Conservation (phyloP, 2,329 filamentous ascomycete genomes). For the Neonectria sp. region DNA sequence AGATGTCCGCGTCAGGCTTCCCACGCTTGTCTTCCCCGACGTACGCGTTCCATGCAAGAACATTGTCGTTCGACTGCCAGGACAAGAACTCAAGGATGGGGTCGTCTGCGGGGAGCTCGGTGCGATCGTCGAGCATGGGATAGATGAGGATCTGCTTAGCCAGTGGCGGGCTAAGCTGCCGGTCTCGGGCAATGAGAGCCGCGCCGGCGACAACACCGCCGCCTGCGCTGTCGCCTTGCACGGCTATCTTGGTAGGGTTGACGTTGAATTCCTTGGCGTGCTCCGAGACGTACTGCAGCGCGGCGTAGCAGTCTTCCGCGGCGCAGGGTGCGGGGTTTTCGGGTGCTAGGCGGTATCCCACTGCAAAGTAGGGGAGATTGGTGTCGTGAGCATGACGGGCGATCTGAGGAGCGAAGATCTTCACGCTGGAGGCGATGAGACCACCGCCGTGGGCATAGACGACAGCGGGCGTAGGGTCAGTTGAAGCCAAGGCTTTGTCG, state of each 20-base stretch:
- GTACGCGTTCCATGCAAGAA: not conserved
- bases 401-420: constrained; percentile 44
- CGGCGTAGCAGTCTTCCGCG: constrained; percentile 55
- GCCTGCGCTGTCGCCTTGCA: constrained; percentile 45
- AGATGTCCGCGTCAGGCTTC: constrained; percentile 4
- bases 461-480: constrained; percentile 45
- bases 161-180: constrained; percentile 43
- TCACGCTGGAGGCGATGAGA: constrained; percentile 51
- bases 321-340: constrained; percentile 56
- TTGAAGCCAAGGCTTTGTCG: not conserved
- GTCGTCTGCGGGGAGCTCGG: constrained; percentile 18
- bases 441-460: constrained; percentile 60
- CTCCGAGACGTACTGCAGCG: constrained; percentile 43
- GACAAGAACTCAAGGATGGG: constrained; percentile 8
- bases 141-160: constrained; percentile 53
- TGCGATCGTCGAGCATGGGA: constrained; percentile 54
- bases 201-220: constrained; percentile 40
- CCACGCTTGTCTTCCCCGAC: constrained; percentile 5
- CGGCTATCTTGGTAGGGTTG: constrained; percentile 38
- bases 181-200: constrained; percentile 59
- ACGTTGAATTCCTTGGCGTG: constrained; percentile 40
- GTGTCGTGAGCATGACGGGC: constrained; percentile 44
- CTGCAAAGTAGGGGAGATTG: constrained; percentile 53
- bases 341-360: constrained; percentile 61
- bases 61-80: constrained; percentile 7